Evolutionary conservation across 805 yeast genomes (phyloP).

Genomic region (Priceomyces carsonii): DNA sequence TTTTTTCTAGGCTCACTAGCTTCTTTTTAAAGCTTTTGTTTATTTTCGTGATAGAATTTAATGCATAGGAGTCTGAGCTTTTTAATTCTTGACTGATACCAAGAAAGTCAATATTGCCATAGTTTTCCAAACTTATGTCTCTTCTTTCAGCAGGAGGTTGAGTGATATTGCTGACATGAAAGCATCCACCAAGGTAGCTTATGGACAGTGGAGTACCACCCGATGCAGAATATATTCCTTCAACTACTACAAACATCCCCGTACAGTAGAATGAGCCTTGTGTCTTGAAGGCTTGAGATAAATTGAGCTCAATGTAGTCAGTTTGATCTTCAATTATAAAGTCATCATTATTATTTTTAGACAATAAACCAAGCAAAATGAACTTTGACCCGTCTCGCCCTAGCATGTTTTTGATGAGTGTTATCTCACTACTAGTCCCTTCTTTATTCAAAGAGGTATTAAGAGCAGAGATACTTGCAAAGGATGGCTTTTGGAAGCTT

Average conservation of each 20-base stretch:
- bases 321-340: constrained; percentile 81
- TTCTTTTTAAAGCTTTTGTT: constrained; percentile 59
- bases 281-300: constrained; percentile 61
- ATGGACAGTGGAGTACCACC: constrained; percentile 42
- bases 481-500: constrained; percentile 57
- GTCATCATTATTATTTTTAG: constrained; percentile 62
- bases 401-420: constrained; percentile 77
- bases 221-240: constrained; percentile 78
- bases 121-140: constrained; percentile 61
- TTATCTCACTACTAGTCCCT: constrained; percentile 41
- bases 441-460: constrained; percentile 21
- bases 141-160: constrained; percentile 90
- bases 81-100: constrained; percentile 37
- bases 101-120: constrained; percentile 76
- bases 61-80: constrained; percentile 30
- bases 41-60: constrained; percentile 46
- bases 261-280: constrained; percentile 65
- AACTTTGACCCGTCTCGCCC: constrained; percentile 83
- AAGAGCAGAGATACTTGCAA: constrained; percentile 45
- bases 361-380: constrained; percentile 73
- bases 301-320: constrained; percentile 68
- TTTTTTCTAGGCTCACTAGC: constrained; percentile 57
- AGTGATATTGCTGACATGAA: constrained; percentile 72
- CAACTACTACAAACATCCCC: constrained; percentile 79
- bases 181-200: constrained; percentile 44